Percentiles rank a stretch among this genome's conserved stretches.
phyloP scores from a whole-genome alignment of 1,139 yeast species.

The Pichia sp. region DNA sequence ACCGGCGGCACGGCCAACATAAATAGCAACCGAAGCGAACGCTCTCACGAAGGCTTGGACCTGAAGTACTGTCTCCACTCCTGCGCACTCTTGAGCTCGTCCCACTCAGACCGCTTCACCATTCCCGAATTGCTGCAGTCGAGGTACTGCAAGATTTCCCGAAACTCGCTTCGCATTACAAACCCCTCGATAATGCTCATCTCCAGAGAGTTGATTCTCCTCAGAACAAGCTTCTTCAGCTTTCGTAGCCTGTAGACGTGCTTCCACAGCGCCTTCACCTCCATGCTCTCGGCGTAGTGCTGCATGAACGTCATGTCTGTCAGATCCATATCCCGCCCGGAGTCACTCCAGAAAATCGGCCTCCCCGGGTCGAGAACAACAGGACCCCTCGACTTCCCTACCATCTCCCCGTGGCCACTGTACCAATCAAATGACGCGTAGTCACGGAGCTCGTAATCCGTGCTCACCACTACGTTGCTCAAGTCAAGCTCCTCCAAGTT shows the following conservation, averaged over 20 bases:
- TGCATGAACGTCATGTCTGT: slow-evolving; percentile 17
- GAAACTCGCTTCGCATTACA: slow-evolving; percentile 27
- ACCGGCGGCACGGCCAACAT: too few relatives aligned
- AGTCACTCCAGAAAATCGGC: slow-evolving; percentile 31
- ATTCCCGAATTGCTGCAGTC: slow-evolving; percentile 57
- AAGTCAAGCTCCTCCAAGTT: slow-evolving; percentile 48
- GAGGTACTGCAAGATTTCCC: slow-evolving; percentile 26
- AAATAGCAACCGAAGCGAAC: too few relatives aligned
- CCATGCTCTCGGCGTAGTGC: slow-evolving; percentile 14
- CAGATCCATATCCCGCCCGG: slow-evolving; percentile 26
- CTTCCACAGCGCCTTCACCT: slow-evolving; percentile 33
- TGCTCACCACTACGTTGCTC: slow-evolving; percentile 51
- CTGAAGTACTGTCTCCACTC: slow-evolving; percentile 29
- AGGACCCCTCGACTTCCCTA: slow-evolving; percentile 6
- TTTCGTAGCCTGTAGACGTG: slow-evolving; percentile 35
- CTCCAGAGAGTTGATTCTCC: slow-evolving; percentile 52
- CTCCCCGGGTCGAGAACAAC: slow-evolving; percentile 14
- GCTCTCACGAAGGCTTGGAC: neutral
- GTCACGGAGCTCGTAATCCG: slow-evolving; percentile 50
- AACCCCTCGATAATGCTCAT: slow-evolving; percentile 34
- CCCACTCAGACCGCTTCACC: slow-evolving; percentile 56
- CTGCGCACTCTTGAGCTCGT: slow-evolving; percentile 29
- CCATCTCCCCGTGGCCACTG: slow-evolving; percentile 21
- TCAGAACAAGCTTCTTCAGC: slow-evolving; percentile 38
- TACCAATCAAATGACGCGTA: slow-evolving; percentile 30